A percentile compares a stretch with the other conserved stretches of the same genome.
These are phyloP conservation scores for Neurospora sp. DNA, from an alignment of 495 filamentous ascomycete genomes.

Conservation along the genomic window DNA sequence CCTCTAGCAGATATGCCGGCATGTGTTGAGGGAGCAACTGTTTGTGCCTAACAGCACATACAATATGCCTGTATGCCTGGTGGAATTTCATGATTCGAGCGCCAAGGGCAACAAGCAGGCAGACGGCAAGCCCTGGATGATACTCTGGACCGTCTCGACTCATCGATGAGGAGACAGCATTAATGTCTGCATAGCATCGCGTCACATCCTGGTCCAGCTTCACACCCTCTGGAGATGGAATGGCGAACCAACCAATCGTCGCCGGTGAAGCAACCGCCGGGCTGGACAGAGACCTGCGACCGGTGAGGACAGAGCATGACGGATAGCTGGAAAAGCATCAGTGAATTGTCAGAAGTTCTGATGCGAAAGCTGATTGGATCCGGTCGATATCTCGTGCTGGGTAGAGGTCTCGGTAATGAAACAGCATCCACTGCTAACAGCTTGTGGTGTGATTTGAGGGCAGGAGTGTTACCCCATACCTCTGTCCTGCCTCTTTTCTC, in stretches of 20 bases:
- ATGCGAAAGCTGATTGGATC: background rate
- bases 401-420: background rate
- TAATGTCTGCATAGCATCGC: background rate
- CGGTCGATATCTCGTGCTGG: background rate
- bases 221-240: constrained; percentile 14
- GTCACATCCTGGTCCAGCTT: constrained; percentile 11
- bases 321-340: background rate
- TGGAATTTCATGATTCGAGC: background rate
- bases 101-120: background rate
- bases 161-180: background rate
- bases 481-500: background rate
- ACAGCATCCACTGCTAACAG: background rate
- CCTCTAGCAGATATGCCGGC: background rate
- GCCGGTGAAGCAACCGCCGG: background rate
- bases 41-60: background rate
- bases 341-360: background rate
- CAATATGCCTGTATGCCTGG: background rate
- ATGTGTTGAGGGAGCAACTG: background rate
- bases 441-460: background rate
- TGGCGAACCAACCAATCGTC: constrained; percentile 18
- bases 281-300: constrained; percentile 9
- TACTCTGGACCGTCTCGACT: background rate
- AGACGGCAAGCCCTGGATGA: background rate
- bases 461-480: background rate
- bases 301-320: constrained; percentile 10